Conservation (phyloP, 2,329 filamentous ascomycete genomes). For the Colletotrichum cereale region DNA sequence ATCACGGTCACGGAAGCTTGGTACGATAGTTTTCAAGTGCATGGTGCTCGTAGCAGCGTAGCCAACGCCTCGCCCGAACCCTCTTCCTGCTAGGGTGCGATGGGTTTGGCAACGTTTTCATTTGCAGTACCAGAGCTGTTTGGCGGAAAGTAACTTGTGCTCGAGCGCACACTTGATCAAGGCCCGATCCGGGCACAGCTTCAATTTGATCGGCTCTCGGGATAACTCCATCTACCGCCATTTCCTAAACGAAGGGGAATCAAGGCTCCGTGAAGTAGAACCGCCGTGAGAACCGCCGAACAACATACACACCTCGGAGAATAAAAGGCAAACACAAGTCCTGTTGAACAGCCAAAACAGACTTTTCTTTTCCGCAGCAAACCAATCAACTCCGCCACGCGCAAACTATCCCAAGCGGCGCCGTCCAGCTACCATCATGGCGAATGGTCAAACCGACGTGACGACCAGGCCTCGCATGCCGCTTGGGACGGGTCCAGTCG, state of each 20-base stretch:
- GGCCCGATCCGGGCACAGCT: not conserved
- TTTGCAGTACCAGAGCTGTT: not conserved
- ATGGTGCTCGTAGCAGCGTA: too few relatives aligned
- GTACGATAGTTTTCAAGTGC: not conserved
- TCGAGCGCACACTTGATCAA: not conserved
- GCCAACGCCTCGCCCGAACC: too few relatives aligned
- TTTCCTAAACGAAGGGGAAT: not conserved
- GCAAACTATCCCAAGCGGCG: not conserved
- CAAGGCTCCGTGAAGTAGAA: too few relatives aligned
- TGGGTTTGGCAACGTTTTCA: not conserved
- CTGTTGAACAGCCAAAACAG: not conserved
- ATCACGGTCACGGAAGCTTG: not conserved
- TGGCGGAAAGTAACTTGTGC: not conserved
- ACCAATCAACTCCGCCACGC: not conserved
- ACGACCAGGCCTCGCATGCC: not conserved
- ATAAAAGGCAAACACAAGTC: not conserved
- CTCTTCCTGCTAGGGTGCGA: not conserved
- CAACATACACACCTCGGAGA: too few relatives aligned
- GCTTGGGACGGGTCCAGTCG: not conserved
- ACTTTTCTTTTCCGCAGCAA: not conserved
- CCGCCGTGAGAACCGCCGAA: not conserved
- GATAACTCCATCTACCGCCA: not conserved
- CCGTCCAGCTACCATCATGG: not conserved
- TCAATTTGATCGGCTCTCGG: not conserved
- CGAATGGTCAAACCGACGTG: not conserved